Evolutionary conservation across 306 rosid species (phyloP).

Genomic region (Crataegus laevigata): DNA sequence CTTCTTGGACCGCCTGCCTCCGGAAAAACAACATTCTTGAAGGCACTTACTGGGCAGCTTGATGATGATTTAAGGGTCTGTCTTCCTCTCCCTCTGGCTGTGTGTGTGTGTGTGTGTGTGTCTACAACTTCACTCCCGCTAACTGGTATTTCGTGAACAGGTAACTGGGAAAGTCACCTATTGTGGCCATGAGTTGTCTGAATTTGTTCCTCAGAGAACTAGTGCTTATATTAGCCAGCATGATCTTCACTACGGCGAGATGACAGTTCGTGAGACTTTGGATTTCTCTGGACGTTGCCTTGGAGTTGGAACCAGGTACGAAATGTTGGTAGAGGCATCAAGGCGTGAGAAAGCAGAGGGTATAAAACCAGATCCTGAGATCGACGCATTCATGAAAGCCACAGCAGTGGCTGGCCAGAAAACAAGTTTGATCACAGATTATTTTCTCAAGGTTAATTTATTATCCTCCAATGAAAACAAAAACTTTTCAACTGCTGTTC

Average conservation of each 20-base stretch:
- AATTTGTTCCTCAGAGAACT: slow-evolving; percentile 71
- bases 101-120: not conserved
- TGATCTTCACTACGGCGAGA: slow-evolving; percentile 76
- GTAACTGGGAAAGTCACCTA: slow-evolving; percentile 59
- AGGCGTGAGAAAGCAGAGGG: slow-evolving; percentile 45
- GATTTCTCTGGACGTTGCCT: slow-evolving; percentile 62
- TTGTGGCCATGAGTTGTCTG: slow-evolving; percentile 64
- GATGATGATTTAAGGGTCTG: slow-evolving; percentile 48
- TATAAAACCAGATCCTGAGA: slow-evolving; percentile 67
- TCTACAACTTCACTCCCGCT: not conserved
- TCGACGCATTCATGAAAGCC: slow-evolving; percentile 89
- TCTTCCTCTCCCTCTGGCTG: not conserved
- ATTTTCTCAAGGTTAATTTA: slow-evolving; percentile 61
- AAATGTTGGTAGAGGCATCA: slow-evolving; percentile 36
- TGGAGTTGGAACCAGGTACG: slow-evolving; percentile 69
- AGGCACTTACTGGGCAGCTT: slow-evolving; percentile 55
- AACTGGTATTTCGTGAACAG: slow-evolving; percentile 23
- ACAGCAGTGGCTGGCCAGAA: slow-evolving; percentile 60
- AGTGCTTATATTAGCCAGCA: slow-evolving; percentile 72
- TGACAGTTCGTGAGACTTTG: slow-evolving; percentile 73
- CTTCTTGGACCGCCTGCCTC: slow-evolving; percentile 67
- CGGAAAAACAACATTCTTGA: slow-evolving; percentile 60
- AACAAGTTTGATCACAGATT: slow-evolving; percentile 63
- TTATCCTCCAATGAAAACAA: not conserved
- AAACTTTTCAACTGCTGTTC: not conserved